Evolutionary conservation across 1,284 basidiomycete species (phyloP).

Genomic region (Amylostereum areolatum): DNA sequence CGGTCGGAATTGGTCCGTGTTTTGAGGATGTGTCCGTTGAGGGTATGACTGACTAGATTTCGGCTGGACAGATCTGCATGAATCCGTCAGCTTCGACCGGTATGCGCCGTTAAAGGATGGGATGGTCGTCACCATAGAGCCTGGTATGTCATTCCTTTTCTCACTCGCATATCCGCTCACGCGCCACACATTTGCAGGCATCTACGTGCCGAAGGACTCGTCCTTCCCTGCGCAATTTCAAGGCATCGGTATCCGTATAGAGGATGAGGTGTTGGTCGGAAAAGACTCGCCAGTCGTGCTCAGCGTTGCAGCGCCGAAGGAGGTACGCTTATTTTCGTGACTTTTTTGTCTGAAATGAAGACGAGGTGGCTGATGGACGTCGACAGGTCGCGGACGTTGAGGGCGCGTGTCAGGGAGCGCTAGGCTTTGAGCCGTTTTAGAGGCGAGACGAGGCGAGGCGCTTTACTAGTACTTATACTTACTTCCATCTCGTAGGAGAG

Average conservation of each 20-base stretch:
- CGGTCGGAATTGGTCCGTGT: conserved; percentile 72
- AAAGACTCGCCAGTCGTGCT: conserved; percentile 64
- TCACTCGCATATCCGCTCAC: not conserved
- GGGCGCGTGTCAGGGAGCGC: conserved; percentile 74
- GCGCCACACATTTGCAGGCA: conserved; percentile 30
- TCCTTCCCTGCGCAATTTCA: conserved; percentile 84
- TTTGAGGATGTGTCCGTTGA: conserved; percentile 6
- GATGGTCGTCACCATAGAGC: conserved; percentile 87
- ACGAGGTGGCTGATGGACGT: conserved; percentile 4
- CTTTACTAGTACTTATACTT: no score
- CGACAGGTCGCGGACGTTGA: conserved; percentile 81
- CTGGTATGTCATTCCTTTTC: conserved; percentile 38
- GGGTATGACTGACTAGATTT: conserved; percentile 1
- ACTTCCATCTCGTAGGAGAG: no score
- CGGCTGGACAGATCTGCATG: conserved; percentile 66
- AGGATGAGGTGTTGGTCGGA: conserved; percentile 86
- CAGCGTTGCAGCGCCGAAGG: conserved; percentile 81
- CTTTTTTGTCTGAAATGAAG: no score
- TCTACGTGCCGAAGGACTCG: conserved; percentile 78
- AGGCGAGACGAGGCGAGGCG: no score
- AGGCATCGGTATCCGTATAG: conserved; percentile 85
- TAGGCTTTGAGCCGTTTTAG: conserved; percentile 63
- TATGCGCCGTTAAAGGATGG: conserved; percentile 53
- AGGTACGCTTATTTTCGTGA: conserved; percentile 42
- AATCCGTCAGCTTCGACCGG: conserved; percentile 52